Percentiles rank a stretch among this genome's conserved stretches.
Conservation (phyloP, 768 basidiomycete species). For the Polyporus arcularius region DNA sequence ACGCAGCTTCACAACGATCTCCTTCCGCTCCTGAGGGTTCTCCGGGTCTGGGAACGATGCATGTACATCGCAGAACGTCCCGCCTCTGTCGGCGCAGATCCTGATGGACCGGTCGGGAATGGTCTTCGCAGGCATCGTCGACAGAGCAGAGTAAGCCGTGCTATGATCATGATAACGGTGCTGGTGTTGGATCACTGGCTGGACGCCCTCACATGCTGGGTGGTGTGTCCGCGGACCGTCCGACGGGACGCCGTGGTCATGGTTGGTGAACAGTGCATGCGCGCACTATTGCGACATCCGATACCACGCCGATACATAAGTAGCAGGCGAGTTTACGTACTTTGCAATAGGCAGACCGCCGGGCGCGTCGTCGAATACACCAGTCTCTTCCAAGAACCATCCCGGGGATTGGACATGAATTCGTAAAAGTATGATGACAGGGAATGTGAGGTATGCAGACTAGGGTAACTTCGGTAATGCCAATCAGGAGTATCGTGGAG, state of each 20-base stretch:
- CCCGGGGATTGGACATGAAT: conserved; percentile 20
- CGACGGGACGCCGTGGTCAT: no score
- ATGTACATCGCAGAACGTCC: conserved; percentile 90
- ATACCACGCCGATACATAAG: no score
- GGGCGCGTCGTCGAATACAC: no score
- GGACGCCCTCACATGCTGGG: neutral
- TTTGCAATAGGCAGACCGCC: no score
- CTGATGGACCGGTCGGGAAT: conserved; percentile 77
- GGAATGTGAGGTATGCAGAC: conserved; percentile 28
- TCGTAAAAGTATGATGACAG: conserved; percentile 21
- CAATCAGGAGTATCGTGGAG: conserved; percentile 18
- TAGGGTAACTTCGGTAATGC: conserved; percentile 30
- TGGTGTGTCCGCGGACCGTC: no score
- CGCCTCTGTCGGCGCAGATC: conserved; percentile 88
- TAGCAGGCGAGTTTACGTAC: no score
- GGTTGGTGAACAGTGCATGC: no score
- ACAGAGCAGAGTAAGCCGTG: neutral
- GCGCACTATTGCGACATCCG: no score
- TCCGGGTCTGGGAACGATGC: conserved; percentile 82
- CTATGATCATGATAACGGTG: neutral
- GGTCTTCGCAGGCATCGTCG: conserved; percentile 7
- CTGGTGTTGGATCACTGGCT: neutral
- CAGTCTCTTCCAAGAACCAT: neutral
- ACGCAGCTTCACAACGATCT: conserved; percentile 90
- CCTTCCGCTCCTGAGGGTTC: conserved; percentile 59